These are phyloP conservation scores for Cenococcum geophilum DNA, from an alignment of 495 filamentous ascomycete genomes.

Conservation along the genomic window DNA sequence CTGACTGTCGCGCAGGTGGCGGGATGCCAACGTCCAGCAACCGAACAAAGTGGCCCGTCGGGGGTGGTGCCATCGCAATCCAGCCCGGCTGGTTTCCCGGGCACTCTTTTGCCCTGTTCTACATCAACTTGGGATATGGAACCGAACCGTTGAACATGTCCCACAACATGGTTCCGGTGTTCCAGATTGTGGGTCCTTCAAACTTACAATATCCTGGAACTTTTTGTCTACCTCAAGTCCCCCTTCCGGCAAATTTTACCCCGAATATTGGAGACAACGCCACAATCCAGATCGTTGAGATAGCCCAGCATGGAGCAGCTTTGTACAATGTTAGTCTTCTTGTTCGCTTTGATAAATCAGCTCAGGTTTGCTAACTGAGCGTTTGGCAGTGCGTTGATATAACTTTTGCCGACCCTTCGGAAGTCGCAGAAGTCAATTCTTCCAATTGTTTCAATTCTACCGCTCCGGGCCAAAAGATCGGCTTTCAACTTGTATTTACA, in stretches of 20 bases:
- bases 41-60: slow-evolving; percentile 85
- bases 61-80: slow-evolving; percentile 76
- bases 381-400: slow-evolving; percentile 77
- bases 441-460: slow-evolving; percentile 81
- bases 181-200: slow-evolving; percentile 77
- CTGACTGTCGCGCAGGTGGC: slow-evolving; percentile 56
- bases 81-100: slow-evolving; percentile 96
- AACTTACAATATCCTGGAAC: slow-evolving; percentile 78
- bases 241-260: slow-evolving; percentile 66
- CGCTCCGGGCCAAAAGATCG: slow-evolving; percentile 40
- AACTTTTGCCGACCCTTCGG: slow-evolving; percentile 68
- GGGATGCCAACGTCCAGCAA: slow-evolving; percentile 74
- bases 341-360: slow-evolving; percentile 6
- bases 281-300: slow-evolving; percentile 90
- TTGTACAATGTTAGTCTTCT: slow-evolving; percentile 74
- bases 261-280: slow-evolving; percentile 80
- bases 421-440: slow-evolving; percentile 65
- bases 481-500: slow-evolving; percentile 70
- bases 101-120: slow-evolving; percentile 76
- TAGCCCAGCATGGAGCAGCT: slow-evolving; percentile 80
- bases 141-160: slow-evolving; percentile 82
- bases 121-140: slow-evolving; percentile 91
- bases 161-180: slow-evolving; percentile 71
- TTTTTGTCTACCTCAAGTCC: slow-evolving; percentile 84
- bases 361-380: slow-evolving; percentile 14